Conservation (phyloP, 352 stramenopile species). For the Detonula confervacea region DNA sequence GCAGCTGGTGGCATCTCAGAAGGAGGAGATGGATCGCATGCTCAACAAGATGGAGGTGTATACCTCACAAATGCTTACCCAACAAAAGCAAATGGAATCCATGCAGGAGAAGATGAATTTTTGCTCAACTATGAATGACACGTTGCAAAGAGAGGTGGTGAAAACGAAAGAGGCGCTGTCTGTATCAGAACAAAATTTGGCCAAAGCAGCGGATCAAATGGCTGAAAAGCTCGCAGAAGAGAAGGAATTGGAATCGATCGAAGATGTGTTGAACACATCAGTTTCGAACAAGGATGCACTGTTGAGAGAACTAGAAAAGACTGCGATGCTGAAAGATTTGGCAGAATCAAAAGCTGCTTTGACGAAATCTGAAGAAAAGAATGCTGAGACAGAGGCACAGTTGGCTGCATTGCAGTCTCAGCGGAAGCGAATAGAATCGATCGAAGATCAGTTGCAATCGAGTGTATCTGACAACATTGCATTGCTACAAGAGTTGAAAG, state of each 20-base stretch:
- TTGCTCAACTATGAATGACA: background rate
- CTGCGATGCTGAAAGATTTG: background rate
- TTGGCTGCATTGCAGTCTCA: no score
- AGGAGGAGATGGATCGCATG: constrained; percentile 16
- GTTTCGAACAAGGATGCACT: background rate
- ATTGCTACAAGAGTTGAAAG: constrained; percentile 10
- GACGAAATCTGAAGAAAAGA: background rate
- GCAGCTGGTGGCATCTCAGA: constrained; percentile 15
- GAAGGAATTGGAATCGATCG: constrained; percentile 9
- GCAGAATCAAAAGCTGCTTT: background rate
- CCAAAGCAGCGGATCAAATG: background rate
- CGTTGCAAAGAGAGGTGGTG: constrained; percentile 1
- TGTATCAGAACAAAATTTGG: constrained; percentile 2
- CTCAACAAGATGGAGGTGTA: background rate
- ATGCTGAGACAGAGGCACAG: constrained; percentile 1
- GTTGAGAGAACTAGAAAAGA: background rate
- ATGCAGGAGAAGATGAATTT: constrained; percentile 10
- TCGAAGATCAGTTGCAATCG: constrained; percentile 4
- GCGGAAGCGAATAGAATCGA: background rate
- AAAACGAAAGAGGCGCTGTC: background rate
- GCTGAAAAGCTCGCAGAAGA: background rate
- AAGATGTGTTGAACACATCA: background rate
- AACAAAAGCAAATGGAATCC: constrained; percentile 7
- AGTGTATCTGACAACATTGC: constrained; percentile 5
- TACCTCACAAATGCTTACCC: background rate